These are phyloP conservation scores for Macrocybe sp. DNA, from an alignment of 1,284 basidiomycete genomes.

Conservation along the genomic window DNA sequence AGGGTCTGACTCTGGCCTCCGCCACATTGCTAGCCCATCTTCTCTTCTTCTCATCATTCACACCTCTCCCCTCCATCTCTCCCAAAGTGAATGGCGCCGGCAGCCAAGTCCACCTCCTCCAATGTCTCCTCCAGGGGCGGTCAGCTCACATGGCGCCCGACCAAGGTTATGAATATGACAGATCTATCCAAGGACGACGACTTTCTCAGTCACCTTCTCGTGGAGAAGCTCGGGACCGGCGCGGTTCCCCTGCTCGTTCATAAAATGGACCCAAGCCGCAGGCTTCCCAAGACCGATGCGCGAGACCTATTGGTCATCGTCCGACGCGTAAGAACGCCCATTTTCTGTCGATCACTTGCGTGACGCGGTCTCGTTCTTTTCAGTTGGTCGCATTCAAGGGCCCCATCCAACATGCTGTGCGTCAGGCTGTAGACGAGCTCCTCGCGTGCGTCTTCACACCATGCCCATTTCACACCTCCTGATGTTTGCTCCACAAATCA, in stretches of 20 bases:
- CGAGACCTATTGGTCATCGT: constrained; percentile 63
- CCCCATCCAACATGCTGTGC: constrained; percentile 48
- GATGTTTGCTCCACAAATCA: constrained; percentile 6
- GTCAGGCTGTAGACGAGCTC: constrained; percentile 68
- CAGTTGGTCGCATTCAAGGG: constrained; percentile 58
- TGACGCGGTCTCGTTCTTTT: constrained; percentile 19
- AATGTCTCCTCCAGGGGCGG: constrained; percentile 20
- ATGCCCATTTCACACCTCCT: constrained; percentile 13
- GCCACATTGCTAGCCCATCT: constrained; percentile 7
- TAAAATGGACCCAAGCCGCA: constrained; percentile 75
- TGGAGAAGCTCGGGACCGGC: constrained; percentile 79
- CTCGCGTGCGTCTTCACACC: constrained; percentile 51
- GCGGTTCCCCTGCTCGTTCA: constrained; percentile 73
- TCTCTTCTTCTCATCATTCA: constrained; percentile 5
- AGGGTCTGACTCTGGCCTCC: constrained; percentile 3
- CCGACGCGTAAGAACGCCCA: constrained; percentile 59
- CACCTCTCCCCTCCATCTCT: constrained; percentile 9
- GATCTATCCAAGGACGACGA: constrained; percentile 84
- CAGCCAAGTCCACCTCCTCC: constrained; percentile 21
- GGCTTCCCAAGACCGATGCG: constrained; percentile 67
- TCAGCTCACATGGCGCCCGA: constrained; percentile 58
- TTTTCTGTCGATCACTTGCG: constrained; percentile 23
- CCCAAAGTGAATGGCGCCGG: constrained; percentile 30
- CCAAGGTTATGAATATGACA: constrained; percentile 82
- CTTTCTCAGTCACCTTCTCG: constrained; percentile 78